Percentiles rank a stretch among this genome's conserved stretches.
Conservation (phyloP, 1,284 basidiomycete genomes). For the Erythrobasidium hasegawianum region DNA sequence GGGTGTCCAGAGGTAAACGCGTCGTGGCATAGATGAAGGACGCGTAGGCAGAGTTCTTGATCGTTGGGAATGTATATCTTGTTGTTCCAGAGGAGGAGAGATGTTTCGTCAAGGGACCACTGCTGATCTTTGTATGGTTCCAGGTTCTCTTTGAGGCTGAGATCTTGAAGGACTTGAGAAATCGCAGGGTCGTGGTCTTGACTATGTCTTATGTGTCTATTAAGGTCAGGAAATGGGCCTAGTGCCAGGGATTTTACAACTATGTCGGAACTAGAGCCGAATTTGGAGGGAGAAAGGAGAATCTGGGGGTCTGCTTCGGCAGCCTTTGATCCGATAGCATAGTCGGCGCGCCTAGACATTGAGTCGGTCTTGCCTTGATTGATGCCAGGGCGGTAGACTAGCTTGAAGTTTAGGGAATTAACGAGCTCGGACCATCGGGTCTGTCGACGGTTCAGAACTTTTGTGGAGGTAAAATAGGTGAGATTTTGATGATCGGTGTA, state of each 20-base stretch:
- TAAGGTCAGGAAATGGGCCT: neutral
- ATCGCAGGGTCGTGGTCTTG: neutral
- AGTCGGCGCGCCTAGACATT: neutral
- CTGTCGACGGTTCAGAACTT: slow-evolving; percentile 31
- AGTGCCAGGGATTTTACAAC: too few species aligned
- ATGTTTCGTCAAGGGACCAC: neutral
- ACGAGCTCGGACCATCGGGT: slow-evolving; percentile 35
- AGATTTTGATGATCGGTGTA: slow-evolving; percentile 35
- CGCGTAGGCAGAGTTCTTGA: slow-evolving; percentile 2
- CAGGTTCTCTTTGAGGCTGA: too few species aligned
- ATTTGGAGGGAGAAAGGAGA: neutral
- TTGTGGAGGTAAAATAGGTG: slow-evolving; percentile 26
- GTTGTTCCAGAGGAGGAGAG: neutral
- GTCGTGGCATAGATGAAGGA: slow-evolving; percentile 32
- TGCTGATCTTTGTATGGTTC: neutral
- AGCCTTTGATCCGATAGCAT: neutral
- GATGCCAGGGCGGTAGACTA: neutral
- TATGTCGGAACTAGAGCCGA: neutral
- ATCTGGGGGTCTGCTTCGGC: neutral
- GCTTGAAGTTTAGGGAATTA: neutral
- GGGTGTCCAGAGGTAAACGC: slow-evolving; percentile 20
- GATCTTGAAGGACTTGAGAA: neutral
- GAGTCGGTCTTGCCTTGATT: neutral
- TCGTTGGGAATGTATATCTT: slow-evolving; percentile 35
- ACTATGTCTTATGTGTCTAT: neutral